phyloP scores from a whole-genome alignment of 352 stramenopile genomes.

The Globisporangium heterothallicum region DNA sequence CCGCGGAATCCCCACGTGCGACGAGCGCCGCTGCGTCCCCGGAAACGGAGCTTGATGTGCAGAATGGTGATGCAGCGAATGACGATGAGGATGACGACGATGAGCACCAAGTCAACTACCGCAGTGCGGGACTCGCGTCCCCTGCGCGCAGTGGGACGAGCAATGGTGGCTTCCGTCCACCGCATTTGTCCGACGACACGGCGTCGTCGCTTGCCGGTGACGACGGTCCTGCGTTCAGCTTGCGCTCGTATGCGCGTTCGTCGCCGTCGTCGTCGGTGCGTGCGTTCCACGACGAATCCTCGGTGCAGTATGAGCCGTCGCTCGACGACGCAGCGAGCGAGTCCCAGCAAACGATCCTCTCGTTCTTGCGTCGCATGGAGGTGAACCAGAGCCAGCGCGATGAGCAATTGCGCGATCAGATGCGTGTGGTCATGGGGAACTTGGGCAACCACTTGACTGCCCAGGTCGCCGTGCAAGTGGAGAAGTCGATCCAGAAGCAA shows the following conservation, averaged over 20 bases:
- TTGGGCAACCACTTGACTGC: slow-evolving; percentile 51
- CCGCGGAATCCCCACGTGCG: slow-evolving; percentile 59
- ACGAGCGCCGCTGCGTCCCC: slow-evolving; percentile 31
- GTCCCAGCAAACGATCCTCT: slow-evolving; percentile 49
- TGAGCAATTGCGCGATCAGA: slow-evolving; percentile 65
- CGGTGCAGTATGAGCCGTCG: slow-evolving; percentile 59
- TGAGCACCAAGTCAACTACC: background rate
- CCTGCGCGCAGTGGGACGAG: slow-evolving; percentile 18
- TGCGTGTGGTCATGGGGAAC: slow-evolving; percentile 52
- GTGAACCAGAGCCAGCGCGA: slow-evolving; percentile 57
- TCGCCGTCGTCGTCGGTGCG: slow-evolving; percentile 77
- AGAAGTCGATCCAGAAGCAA: slow-evolving; percentile 83
- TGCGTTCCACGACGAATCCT: slow-evolving; percentile 74
- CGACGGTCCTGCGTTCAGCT: slow-evolving; percentile 34
- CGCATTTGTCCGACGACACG: slow-evolving; percentile 26
- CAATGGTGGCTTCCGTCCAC: background rate
- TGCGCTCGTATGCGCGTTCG: slow-evolving; percentile 64
- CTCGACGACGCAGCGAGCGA: slow-evolving; percentile 62
- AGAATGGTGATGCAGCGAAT: slow-evolving; percentile 43
- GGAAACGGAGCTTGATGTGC: slow-evolving; percentile 64
- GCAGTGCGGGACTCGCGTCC: slow-evolving; percentile 5
- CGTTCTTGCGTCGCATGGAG: slow-evolving; percentile 69
- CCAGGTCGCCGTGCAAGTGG: slow-evolving; percentile 61
- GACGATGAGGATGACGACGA: slow-evolving; percentile 21
- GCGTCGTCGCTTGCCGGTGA: slow-evolving; percentile 49